Conservation (phyloP, 768 basidiomycete species). For the Leucocoprinus birnbaumii region DNA sequence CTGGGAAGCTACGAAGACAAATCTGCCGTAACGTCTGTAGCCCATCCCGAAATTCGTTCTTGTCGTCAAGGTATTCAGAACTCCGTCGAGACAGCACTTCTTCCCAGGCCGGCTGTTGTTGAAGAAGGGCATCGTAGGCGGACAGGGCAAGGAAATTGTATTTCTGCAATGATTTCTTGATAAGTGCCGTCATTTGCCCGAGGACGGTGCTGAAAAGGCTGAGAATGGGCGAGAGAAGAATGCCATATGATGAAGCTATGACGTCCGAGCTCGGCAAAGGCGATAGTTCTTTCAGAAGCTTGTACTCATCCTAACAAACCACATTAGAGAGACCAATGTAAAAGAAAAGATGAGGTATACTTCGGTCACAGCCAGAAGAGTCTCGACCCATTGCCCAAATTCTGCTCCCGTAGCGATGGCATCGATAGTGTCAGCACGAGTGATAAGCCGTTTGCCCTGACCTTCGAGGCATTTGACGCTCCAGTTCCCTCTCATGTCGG, state of each 20-base stretch:
- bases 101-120: conserved; percentile 65
- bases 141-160: conserved; percentile 80
- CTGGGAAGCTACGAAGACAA: conserved; percentile 81
- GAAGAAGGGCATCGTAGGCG: conserved; percentile 57
- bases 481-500: conserved; percentile 86
- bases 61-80: conserved; percentile 37
- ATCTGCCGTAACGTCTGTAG: conserved; percentile 60
- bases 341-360: conserved; percentile 29
- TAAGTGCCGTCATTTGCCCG: conserved; percentile 56
- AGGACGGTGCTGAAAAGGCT: conserved; percentile 65
- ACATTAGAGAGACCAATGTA: neutral
- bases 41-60: conserved; percentile 73
- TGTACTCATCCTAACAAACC: conserved; percentile 59
- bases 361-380: conserved; percentile 64
- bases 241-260: conserved; percentile 55
- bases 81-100: conserved; percentile 53
- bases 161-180: conserved; percentile 76
- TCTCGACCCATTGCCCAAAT: conserved; percentile 68
- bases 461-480: conserved; percentile 69
- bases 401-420: conserved; percentile 65
- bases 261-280: conserved; percentile 51
- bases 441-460: conserved; percentile 66
- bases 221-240: conserved; percentile 64
- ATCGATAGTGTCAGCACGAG: conserved; percentile 68
- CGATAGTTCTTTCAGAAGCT: conserved; percentile 57